Evolutionary conservation across 495 filamentous ascomycete species (phyloP), one percentile per base, ranked within the genome.

Genomic region (Staphylotrichum longicolle): DNA sequence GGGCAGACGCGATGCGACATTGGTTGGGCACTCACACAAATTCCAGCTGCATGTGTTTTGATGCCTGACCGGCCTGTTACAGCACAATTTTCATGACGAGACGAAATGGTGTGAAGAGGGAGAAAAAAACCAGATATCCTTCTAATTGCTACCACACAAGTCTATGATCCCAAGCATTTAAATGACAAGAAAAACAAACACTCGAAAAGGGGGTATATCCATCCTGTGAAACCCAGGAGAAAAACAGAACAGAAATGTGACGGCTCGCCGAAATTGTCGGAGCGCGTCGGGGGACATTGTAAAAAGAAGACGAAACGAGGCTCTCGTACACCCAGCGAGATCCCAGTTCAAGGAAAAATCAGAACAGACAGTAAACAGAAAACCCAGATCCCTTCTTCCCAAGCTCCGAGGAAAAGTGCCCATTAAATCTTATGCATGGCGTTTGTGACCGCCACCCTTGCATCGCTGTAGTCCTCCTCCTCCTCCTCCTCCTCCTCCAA

Each of bases 131-230:
- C 27, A 61, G 48, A 61, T 56, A 46, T 65, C 58, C 58, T 34
- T 64, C 62, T 64, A 64, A 60, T 57, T 50, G 37, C 49, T 58
- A 40, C 46, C 40, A 65, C 1, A 27, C 35, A 54, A 50, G 20
- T 54, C 51, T 55, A 50, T 60, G 53, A 50, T 54, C 50, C 39
- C 7, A 6, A 27, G 34, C 34, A 32, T 15, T 33, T 27, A 37
- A 48, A 40, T 47, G 44, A 54, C 20, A 46, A 62, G 6, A 61
- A 57, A 61, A 64, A 53, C 49, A 39, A 39, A 39, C 37, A 39
- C 37, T 60, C 41, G 53, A 62, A 58, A 58, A 63, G 27, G 61
- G 70, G 70, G 70, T 73, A 73, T 73, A 73, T 73, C 70, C 70
- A 71, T 70, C 70, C 67, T 68, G 70, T 65, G 63, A 65, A 62